phyloP scores from a whole-genome alignment of 805 yeast species.

The Clavispora asparagi region DNA sequence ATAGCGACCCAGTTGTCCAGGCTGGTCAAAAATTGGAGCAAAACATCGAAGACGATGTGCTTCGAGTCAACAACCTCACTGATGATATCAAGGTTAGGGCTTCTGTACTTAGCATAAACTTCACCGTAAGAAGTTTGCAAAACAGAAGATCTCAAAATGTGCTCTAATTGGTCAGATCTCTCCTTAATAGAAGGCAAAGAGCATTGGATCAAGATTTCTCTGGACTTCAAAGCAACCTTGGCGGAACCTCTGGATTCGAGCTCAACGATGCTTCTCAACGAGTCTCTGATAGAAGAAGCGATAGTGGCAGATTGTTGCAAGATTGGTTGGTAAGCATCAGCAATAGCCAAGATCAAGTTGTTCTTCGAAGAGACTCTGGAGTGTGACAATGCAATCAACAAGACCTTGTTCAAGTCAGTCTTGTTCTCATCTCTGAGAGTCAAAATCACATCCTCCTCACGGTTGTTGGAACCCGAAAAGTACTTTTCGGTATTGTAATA shows the following conservation, averaged over 20 bases:
- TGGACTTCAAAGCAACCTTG: conserved; percentile 89
- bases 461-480: conserved; percentile 68
- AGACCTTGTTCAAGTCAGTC: conserved; percentile 68
- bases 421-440: conserved; percentile 83
- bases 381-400: conserved; percentile 75
- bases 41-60: conserved; percentile 93
- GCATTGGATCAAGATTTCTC: conserved; percentile 95
- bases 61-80: conserved; percentile 94
- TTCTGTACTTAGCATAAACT: conserved; percentile 64
- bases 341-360: conserved; percentile 78
- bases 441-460: conserved; percentile 88
- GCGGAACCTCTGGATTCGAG: conserved; percentile 87
- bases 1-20: conserved; percentile 83
- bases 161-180: conserved; percentile 95
- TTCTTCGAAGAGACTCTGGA: conserved; percentile 91
- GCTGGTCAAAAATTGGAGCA: conserved; percentile 83
- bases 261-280: conserved; percentile 76
- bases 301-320: conserved; percentile 63
- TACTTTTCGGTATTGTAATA: conserved; percentile 74
- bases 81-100: conserved; percentile 75
- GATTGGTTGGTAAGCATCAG: conserved; percentile 75
- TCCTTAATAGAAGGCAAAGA: conserved; percentile 94
- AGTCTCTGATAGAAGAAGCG: conserved; percentile 61
- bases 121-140: conserved; percentile 88
- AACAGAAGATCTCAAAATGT: conserved; percentile 86